Percentiles rank a stretch among this genome's conserved stretches.
Evolutionary conservation across 352 stramenopile genomes (phyloP).

Genomic region (Pythium aristosporum): DNA sequence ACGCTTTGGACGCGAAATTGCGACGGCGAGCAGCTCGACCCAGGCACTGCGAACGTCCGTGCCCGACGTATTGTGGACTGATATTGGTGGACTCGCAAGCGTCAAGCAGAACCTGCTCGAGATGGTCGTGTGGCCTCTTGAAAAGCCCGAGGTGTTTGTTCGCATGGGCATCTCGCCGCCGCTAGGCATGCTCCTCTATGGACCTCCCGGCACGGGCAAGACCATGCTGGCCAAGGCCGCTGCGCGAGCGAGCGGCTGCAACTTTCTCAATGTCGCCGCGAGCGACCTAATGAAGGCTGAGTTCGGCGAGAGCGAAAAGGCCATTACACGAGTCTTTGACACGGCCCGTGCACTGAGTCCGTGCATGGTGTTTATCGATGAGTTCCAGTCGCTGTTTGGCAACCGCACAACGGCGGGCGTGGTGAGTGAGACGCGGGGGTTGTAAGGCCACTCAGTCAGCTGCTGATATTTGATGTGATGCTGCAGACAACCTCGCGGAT

Average conservation of each 20-base stretch:
- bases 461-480: background rate
- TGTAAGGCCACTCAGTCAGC: background rate
- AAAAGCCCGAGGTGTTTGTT: constrained; percentile 75
- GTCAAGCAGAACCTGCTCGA: constrained; percentile 81
- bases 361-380: constrained; percentile 87
- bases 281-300: constrained; percentile 82
- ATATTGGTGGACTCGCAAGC: constrained; percentile 67
- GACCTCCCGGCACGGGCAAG: constrained; percentile 81
- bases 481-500: constrained; percentile 71
- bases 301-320: constrained; percentile 85
- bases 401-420: constrained; percentile 67
- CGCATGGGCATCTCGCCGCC: constrained; percentile 81
- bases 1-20: constrained; percentile 43
- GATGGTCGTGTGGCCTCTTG: constrained; percentile 86
- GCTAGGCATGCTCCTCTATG: constrained; percentile 74
- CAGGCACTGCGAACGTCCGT: constrained; percentile 46
- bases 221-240: constrained; percentile 86
- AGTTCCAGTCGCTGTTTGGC: constrained; percentile 87
- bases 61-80: constrained; percentile 63
- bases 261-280: constrained; percentile 76
- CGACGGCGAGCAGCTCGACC: constrained; percentile 33
- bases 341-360: constrained; percentile 70
- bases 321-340: constrained; percentile 68
- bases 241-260: constrained; percentile 74
- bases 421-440: constrained; percentile 18